These are phyloP conservation scores for Gossypium aridum DNA, from an alignment of 441 rosid genomes.

Conservation along the genomic window DNA sequence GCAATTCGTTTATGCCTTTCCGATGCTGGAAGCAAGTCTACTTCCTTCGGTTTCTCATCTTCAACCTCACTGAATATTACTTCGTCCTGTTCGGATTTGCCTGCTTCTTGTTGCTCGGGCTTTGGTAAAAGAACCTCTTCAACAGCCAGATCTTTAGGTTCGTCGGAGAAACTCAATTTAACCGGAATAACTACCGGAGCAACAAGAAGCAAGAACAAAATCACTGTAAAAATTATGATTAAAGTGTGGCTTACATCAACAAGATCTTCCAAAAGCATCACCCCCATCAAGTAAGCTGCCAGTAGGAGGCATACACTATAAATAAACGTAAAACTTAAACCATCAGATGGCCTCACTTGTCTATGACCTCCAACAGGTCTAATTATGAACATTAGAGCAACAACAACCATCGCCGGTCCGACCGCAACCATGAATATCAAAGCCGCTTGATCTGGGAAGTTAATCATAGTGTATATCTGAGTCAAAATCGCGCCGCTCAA, in stretches of 20 bases:
- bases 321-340: slow-evolving; percentile 54
- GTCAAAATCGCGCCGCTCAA: slow-evolving; percentile 92
- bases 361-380: slow-evolving; percentile 94
- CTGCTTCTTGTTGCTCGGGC: slow-evolving; percentile 41
- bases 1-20: slow-evolving; percentile 82
- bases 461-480: slow-evolving; percentile 67
- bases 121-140: slow-evolving; percentile 63
- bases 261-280: slow-evolving; percentile 82
- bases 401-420: slow-evolving; percentile 73
- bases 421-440: slow-evolving; percentile 96
- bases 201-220: slow-evolving; percentile 55
- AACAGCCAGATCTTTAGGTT: slow-evolving; percentile 21
- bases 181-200: slow-evolving; percentile 67
- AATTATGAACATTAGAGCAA: slow-evolving; percentile 69
- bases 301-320: slow-evolving; percentile 73
- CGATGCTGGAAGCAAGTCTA: slow-evolving; percentile 78
- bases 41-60: slow-evolving; percentile 83
- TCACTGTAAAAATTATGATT: slow-evolving; percentile 36
- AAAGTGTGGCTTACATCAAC: slow-evolving; percentile 42
- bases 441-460: slow-evolving; percentile 67
- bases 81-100: slow-evolving; percentile 29
- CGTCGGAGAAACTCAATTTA: slow-evolving; percentile 42
- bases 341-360: slow-evolving; percentile 65
- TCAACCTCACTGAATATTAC: slow-evolving; percentile 84
- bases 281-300: slow-evolving; percentile 81